Evolutionary conservation across 139 green algal species (phyloP), one percentile per base, ranked within the genome.

Genomic region (Astrephomene gubernaculifera): DNA sequence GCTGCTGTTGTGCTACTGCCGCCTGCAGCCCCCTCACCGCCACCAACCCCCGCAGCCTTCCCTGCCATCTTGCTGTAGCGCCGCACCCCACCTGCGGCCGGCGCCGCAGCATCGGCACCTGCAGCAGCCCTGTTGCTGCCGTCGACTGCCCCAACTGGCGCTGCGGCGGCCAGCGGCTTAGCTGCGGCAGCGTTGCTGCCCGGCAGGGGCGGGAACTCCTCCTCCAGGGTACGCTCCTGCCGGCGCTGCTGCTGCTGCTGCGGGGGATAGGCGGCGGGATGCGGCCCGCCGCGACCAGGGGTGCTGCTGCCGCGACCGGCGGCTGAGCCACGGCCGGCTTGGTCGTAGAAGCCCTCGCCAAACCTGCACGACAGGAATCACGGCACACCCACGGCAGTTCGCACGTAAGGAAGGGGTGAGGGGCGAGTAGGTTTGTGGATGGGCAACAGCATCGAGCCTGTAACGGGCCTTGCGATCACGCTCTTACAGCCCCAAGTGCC

Each of bases 41-140:
- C 44, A 49, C 71, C 52, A 12, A 7, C 39, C 9, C 35, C 75
- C 2, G 39, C 75, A 35, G 25, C 75, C 41, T 84, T 84, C n/a
- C 78, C 78, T 14, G 78, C 61, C 78, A 84, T 84, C 41, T 84
- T 84, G 78, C 61, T 75, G 64, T 84, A 84, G 3, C 78, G 78
- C 1, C 78, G 43, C 10, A 74, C 61, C 2, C 78, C 63, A 25
- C 44, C 25, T 1, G 25, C 22, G 24, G 31, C 61, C 4, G 70
- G 44, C 43, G 60, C 38, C 4, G 29, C 60, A 14, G 29, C 54
- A 31, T 45, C 76, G 19, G 61, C 36, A 5, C 61, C 61, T 43
- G 61, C 61, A n/a, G n/a, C n/a, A n/a, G 39, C 38, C 39, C 14
- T 35, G 67, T 3, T 52, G 33, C 21, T 49, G 17, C 35, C 33